Percentiles rank a stretch among this genome's conserved stretches.
Conservation (phyloP, 2,329 filamentous ascomycete species). For the Rutstroemia sp. region DNA sequence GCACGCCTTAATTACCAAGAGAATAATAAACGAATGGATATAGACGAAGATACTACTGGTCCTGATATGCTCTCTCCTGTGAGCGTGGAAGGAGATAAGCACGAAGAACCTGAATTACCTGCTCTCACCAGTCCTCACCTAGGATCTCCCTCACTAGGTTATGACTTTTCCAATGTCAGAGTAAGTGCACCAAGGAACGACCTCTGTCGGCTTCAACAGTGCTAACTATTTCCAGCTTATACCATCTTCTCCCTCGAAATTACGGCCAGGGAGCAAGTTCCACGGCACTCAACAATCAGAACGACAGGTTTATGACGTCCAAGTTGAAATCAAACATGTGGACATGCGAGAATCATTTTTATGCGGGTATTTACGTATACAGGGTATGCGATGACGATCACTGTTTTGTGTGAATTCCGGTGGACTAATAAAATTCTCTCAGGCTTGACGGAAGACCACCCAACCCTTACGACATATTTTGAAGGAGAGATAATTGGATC, state of each 20-base stretch:
- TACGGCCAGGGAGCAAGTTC: slow-evolving; percentile 83
- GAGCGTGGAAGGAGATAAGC: slow-evolving; percentile 32
- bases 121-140: slow-evolving; percentile 25
- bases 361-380: slow-evolving; percentile 90
- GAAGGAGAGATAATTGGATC: slow-evolving; percentile 96
- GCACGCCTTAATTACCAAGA: slow-evolving; percentile 29
- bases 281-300: slow-evolving; percentile 89
- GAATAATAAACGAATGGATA: slow-evolving; percentile 35
- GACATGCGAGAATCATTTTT: slow-evolving; percentile 91
- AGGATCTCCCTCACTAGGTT: slow-evolving; percentile 40
- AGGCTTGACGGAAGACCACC: slow-evolving; percentile 93
- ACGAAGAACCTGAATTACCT: slow-evolving; percentile 30
- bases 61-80: slow-evolving; percentile 30
- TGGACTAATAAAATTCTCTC: slow-evolving; percentile 10
- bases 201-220: background rate
- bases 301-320: slow-evolving; percentile 85
- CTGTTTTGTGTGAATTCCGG: background rate
- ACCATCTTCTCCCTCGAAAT: slow-evolving; percentile 73
- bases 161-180: slow-evolving; percentile 47
- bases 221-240: slow-evolving; percentile 33
- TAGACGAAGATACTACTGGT: slow-evolving; percentile 31
- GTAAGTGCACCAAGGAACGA: slow-evolving; percentile 35
- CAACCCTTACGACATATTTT: slow-evolving; percentile 96
- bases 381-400: slow-evolving; percentile 52
- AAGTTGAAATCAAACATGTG: slow-evolving; percentile 95